phyloP scores from a whole-genome alignment of 2,329 filamentous ascomycete genomes.

The Colletotrichum horii region DNA sequence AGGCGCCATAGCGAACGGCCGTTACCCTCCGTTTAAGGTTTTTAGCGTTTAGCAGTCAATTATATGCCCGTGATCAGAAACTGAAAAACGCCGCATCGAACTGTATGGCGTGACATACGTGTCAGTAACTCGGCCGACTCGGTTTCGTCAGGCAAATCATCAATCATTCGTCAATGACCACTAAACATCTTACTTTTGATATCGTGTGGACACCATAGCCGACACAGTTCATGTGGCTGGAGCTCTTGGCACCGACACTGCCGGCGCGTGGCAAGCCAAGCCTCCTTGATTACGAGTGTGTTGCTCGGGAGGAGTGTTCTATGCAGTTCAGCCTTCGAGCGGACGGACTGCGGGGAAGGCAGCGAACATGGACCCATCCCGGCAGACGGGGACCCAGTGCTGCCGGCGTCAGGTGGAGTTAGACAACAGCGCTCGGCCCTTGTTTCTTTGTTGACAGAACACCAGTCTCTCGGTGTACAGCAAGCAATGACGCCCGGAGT shows the following conservation, averaged over 20 bases:
- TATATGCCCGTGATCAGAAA: conserved; percentile 12
- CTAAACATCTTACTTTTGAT: background rate
- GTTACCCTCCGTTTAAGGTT: conserved; percentile 3
- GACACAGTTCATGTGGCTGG: background rate
- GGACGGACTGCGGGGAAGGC: conserved; percentile 9
- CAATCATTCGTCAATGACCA: background rate
- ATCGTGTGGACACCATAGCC: background rate
- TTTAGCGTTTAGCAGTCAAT: background rate
- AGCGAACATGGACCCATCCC: background rate
- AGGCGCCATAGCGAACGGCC: conserved; percentile 2
- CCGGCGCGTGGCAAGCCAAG: background rate
- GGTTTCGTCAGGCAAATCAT: background rate
- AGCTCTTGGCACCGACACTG: background rate
- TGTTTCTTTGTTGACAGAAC: background rate
- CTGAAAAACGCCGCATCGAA: background rate
- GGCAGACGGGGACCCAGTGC: background rate
- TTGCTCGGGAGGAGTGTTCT: background rate
- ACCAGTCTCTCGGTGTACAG: background rate
- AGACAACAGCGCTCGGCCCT: conserved; percentile 1
- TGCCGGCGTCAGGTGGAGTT: conserved; percentile 4
- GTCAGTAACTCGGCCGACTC: background rate
- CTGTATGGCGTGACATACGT: background rate
- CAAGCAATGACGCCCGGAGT: background rate
- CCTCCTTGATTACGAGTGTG: background rate
- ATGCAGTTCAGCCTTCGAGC: background rate